phyloP scores from a whole-genome alignment of 805 yeast species.

The Kuraishia piskuri region DNA sequence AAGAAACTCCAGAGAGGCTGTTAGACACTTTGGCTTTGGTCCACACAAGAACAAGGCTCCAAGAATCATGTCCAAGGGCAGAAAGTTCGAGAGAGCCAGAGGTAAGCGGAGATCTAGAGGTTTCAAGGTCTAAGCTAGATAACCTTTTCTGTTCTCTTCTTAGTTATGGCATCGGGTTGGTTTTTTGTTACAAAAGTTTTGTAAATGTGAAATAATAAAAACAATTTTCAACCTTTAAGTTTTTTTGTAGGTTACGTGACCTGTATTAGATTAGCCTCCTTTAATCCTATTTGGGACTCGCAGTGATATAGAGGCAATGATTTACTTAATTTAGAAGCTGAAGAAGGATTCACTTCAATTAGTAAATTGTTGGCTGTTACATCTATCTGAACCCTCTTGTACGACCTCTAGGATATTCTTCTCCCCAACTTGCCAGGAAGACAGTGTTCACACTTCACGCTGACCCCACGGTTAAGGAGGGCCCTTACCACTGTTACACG shows the following conservation, averaged over 20 bases:
- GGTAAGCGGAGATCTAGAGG: constrained; percentile 99
- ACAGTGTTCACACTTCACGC: too few species aligned
- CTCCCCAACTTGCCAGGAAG: too few species aligned
- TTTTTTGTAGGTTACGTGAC: neutral
- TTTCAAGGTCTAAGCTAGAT: constrained; percentile 89
- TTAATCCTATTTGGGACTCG: too few species aligned
- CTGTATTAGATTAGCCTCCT: too few species aligned
- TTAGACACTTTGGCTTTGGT: constrained; percentile 99
- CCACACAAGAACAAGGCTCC: constrained; percentile 99
- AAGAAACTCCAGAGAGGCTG: constrained; percentile 98
- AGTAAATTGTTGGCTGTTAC: too few species aligned
- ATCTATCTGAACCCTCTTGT: too few species aligned
- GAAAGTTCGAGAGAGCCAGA: constrained; percentile 99
- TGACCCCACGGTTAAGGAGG: too few species aligned
- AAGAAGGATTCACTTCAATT: too few species aligned
- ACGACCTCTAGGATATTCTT: too few species aligned
- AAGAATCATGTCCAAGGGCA: constrained; percentile 93
- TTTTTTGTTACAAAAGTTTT: neutral
- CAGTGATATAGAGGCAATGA: too few species aligned
- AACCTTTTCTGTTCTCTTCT: neutral
- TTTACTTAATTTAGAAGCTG: too few species aligned
- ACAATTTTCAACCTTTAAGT: neutral
- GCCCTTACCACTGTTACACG: too few species aligned
- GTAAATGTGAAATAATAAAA: neutral
- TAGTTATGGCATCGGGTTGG: neutral